These are phyloP conservation scores for Cicer judaicum DNA, from an alignment of 306 rosid species.

Conservation along the genomic window DNA sequence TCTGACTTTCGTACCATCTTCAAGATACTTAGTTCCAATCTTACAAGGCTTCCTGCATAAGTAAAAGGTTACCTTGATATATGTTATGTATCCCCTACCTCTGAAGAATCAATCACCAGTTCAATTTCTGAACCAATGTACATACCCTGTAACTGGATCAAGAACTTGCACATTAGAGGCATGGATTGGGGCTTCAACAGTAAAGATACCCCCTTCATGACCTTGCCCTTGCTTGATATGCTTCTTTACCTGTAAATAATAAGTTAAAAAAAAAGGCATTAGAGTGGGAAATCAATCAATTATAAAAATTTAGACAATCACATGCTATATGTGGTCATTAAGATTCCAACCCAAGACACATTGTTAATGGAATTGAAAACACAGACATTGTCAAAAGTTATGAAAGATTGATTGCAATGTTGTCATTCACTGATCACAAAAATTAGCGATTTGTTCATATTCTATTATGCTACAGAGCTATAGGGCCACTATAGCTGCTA, in stretches of 20 bases:
- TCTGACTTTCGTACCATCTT: constrained; percentile 91
- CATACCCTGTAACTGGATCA: constrained; percentile 88
- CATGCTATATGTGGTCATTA: constrained; percentile 12
- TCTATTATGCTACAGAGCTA: too few species aligned
- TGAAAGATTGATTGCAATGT: neutral
- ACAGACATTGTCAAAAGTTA: neutral
- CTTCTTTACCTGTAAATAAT: constrained; percentile 70
- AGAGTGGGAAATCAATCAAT: neutral
- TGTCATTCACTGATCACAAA: too few species aligned
- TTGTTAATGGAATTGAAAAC: neutral
- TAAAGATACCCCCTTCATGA: constrained; percentile 93
- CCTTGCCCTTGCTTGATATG: constrained; percentile 98
- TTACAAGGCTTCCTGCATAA: constrained; percentile 84
- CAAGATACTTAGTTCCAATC: constrained; percentile 82
- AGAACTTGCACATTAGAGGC: constrained; percentile 84
- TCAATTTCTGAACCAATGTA: neutral
- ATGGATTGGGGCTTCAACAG: constrained; percentile 94
- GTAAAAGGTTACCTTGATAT: constrained; percentile 3
- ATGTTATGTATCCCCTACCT: constrained; percentile 28
- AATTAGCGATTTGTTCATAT: too few species aligned
- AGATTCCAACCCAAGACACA: neutral
- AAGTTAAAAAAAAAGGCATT: neutral
- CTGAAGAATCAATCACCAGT: constrained; percentile 5
- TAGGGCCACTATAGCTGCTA: too few species aligned
- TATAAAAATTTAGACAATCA: neutral